Percentiles rank a stretch among this genome's conserved stretches.
Evolutionary conservation across 2,329 filamentous ascomycete genomes (phyloP).

Genomic region (Rutstroemia sydowiana): DNA sequence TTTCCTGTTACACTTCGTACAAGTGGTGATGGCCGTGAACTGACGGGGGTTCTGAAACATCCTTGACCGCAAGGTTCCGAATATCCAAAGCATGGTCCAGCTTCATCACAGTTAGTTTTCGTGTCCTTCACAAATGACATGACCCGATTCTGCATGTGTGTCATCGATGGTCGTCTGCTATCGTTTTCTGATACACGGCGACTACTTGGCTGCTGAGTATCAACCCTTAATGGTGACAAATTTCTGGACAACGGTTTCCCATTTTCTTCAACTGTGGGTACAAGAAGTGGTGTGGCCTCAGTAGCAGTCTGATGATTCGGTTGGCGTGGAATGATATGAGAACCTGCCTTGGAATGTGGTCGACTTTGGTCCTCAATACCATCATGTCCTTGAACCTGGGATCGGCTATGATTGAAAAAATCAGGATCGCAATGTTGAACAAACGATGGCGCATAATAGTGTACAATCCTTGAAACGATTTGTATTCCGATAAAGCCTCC

Average conservation of each 20-base stretch:
- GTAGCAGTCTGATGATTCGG: conserved; percentile 16
- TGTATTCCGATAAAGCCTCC: conserved; percentile 71
- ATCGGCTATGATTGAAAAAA: too few species aligned
- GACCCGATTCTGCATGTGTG: conserved; percentile 47
- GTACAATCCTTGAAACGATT: conserved; percentile 61
- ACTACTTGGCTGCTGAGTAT: conserved; percentile 6
- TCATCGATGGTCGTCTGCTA: conserved; percentile 44
- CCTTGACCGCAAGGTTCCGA: conserved; percentile 59
- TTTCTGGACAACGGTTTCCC: not conserved
- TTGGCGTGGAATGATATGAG: not conserved
- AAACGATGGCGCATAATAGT: conserved; percentile 68
- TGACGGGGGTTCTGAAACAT: conserved; percentile 40
- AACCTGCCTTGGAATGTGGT: not conserved
- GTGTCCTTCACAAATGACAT: conserved; percentile 60
- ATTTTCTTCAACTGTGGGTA: conserved; percentile 11
- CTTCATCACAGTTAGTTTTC: conserved; percentile 54
- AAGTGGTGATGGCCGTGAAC: conserved; percentile 7
- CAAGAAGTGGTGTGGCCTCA: conserved; percentile 26
- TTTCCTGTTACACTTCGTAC: conserved; percentile 15
- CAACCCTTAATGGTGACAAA: not conserved
- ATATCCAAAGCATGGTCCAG: conserved; percentile 56
- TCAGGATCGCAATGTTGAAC: conserved; percentile 77
- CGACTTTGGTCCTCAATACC: not conserved
- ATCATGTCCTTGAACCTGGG: conserved; percentile 4
- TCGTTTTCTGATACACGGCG: conserved; percentile 1